Evolutionary conservation across 495 filamentous ascomycete species (phyloP), one percentile per base, ranked within the genome.

Genomic region (Oleoguttula mirabilis): DNA sequence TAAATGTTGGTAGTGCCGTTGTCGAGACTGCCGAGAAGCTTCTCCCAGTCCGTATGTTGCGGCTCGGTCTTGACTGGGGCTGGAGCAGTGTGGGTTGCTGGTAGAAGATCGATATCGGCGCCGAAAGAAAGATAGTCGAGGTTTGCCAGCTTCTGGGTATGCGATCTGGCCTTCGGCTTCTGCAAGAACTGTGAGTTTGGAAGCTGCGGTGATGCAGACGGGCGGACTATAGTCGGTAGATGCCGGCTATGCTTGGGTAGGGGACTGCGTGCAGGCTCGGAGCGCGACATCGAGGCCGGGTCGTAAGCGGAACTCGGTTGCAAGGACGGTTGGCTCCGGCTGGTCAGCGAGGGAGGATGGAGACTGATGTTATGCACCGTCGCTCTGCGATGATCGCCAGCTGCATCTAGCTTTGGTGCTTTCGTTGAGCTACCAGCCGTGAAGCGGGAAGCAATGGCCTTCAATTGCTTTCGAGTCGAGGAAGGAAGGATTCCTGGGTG

Each of bases 1-100:
- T 86, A 90, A 8, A 88, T 76, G 55, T 84, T 88, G 12, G 77
- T 75, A 52, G 74, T 75, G 3, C 80, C 83, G 24, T 76, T 75
- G 46, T 90, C 85, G 62, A 93, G 75, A 25, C 76, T 76, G 30
- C 78, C 76, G 14, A 88, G 66, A 1, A 90, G 69, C 10, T 76
- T 72, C 56, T 88, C 84, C 85, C 84, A 90, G 47, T 88, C 84
- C 0, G 75, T 67, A 40, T 76, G 60, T 2, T 10, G 57, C 52
- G 16, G 66, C 22, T 53, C 50, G 10, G 45, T 1, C 31, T 53
- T 53, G 34, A 48, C 25, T 20, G 50, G 39, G 2, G 23, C 17
- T n/a, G n/a, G n/a, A 57, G 53, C 41, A 50, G 3, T 25, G 19
- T 21, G 39, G 12, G 10, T 20, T 21, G 11, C 10, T 21, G 32